These are phyloP conservation scores for Friedmanniomyces simplex DNA, from an alignment of 495 filamentous ascomycete species.

Conservation along the genomic window DNA sequence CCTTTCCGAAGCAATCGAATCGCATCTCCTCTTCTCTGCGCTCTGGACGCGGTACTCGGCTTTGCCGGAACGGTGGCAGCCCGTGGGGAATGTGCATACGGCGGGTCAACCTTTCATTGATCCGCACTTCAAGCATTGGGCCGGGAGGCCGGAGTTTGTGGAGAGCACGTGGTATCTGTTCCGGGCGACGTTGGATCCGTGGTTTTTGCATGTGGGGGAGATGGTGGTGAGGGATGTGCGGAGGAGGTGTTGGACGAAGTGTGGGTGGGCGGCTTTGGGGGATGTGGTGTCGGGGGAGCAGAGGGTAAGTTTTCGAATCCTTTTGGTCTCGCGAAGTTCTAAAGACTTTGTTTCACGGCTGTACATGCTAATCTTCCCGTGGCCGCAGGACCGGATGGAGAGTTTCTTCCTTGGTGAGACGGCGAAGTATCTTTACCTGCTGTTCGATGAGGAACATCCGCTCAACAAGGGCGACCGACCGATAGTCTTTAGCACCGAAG, in stretches of 20 bases:
- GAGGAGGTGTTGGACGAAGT: conserved; percentile 81
- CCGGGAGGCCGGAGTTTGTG: conserved; percentile 87
- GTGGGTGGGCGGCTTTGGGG: conserved; percentile 92
- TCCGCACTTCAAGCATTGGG: conserved; percentile 84
- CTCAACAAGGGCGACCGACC: conserved; percentile 50
- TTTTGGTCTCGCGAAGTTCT: too few relatives aligned
- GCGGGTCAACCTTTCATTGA: conserved; percentile 64
- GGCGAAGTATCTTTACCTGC: conserved; percentile 82
- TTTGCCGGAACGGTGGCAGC: conserved; percentile 74
- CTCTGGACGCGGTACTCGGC: conserved; percentile 91
- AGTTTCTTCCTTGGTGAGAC: conserved; percentile 98
- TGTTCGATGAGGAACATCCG: conserved; percentile 79
- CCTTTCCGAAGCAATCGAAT: conserved; percentile 78
- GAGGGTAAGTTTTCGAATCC: conserved; percentile 22
- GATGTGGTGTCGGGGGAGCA: conserved; percentile 82
- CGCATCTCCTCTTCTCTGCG: conserved; percentile 80
- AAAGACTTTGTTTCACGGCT: too few relatives aligned
- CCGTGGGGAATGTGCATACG: conserved; percentile 39
- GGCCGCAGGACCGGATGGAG: conserved; percentile 94
- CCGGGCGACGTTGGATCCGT: conserved; percentile 84
- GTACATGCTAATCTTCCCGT: too few relatives aligned
- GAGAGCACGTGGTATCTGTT: conserved; percentile 93
- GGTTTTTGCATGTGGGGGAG: conserved; percentile 91
- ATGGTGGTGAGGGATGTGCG: conserved; percentile 88
- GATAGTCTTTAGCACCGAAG: conserved; percentile 92